Evolutionary conservation across 306 rosid species (phyloP).

Genomic region (Ammopiptanthus mongolicus): DNA sequence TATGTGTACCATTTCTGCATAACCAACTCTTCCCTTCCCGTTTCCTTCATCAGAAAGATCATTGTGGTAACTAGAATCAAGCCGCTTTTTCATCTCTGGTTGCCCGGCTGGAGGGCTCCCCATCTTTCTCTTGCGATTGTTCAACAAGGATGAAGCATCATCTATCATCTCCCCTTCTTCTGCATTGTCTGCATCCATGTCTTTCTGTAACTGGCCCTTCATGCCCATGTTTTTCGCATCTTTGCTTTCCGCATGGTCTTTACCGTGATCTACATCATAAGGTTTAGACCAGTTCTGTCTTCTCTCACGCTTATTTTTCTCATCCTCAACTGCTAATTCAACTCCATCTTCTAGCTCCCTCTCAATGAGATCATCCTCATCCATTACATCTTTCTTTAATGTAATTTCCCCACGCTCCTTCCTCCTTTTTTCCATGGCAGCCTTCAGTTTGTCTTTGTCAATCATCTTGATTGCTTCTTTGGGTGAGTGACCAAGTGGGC

Average conservation of each 20-base stretch:
- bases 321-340: slow-evolving; percentile 71
- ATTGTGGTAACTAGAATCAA: slow-evolving; percentile 22
- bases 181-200: slow-evolving; percentile 40
- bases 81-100: slow-evolving; percentile 43
- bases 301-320: slow-evolving; percentile 63
- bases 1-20: slow-evolving; percentile 39
- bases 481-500: slow-evolving; percentile 54
- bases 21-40: slow-evolving; percentile 29
- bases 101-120: slow-evolving; percentile 44
- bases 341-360: slow-evolving; percentile 91
- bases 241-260: slow-evolving; percentile 33
- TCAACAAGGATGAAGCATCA: slow-evolving; percentile 46
- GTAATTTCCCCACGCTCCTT: slow-evolving; percentile 55
- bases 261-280: slow-evolving; percentile 37
- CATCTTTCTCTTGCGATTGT: slow-evolving; percentile 68
- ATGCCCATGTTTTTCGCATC: slow-evolving; percentile 29
- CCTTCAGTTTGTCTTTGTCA: slow-evolving; percentile 81
- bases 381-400: slow-evolving; percentile 62
- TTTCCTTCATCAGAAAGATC: slow-evolving; percentile 35
- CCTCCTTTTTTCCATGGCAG: slow-evolving; percentile 80
- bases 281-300: slow-evolving; percentile 57
- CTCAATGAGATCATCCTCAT: slow-evolving; percentile 94
- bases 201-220: slow-evolving; percentile 34
- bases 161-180: slow-evolving; percentile 79
- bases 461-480: slow-evolving; percentile 78